These are phyloP conservation scores for Solanum rostratum DNA, from an alignment of 257 asterid species.

Conservation along the genomic window DNA sequence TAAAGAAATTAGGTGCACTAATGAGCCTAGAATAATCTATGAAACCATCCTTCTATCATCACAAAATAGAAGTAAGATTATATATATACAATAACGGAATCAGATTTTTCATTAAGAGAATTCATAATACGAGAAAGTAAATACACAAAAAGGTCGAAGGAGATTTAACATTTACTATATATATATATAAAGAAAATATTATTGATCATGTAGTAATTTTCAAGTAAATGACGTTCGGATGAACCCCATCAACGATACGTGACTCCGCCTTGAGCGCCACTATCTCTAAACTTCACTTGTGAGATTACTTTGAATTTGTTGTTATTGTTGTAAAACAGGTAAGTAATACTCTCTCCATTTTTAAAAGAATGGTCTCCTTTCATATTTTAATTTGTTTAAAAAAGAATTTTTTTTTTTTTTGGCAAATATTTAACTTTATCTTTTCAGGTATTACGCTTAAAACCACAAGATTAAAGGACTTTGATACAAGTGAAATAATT, in stretches of 20 bases:
- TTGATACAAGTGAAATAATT: too few relatives aligned
- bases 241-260: not conserved
- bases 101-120: too few relatives aligned
- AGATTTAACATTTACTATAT: not conserved
- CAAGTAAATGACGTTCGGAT: not conserved
- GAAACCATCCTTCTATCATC: too few relatives aligned
- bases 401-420: too few relatives aligned
- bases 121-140: not conserved
- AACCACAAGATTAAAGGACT: too few relatives aligned
- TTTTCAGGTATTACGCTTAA: too few relatives aligned
- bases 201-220: not conserved
- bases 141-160: not conserved
- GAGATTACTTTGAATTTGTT: not conserved
- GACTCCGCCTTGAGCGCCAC: not conserved
- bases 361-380: too few relatives aligned
- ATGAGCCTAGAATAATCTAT: not conserved
- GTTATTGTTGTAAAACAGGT: not conserved
- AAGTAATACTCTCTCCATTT: not conserved
- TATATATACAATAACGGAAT: too few relatives aligned
- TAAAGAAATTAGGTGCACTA: not conserved
- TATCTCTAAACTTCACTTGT: not conserved
- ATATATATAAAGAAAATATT: too few relatives aligned
- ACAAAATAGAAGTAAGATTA: too few relatives aligned
- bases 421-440: too few relatives aligned
- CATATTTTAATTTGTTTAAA: too few relatives aligned